phyloP scores from a whole-genome alignment of 768 basidiomycete species.

The Artomyces pyxidatus region DNA sequence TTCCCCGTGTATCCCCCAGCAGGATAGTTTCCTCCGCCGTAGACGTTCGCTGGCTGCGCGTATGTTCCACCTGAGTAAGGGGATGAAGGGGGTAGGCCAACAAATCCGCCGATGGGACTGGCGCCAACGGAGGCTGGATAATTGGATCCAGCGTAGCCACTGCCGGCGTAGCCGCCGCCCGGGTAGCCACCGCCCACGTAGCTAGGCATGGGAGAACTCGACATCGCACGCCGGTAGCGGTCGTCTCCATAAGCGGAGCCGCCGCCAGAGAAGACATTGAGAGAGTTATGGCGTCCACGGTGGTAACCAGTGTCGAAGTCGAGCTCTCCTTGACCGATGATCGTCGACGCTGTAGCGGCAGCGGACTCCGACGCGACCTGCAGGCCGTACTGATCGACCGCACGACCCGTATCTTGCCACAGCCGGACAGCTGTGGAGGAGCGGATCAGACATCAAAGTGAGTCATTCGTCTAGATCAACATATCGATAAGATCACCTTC shows the following conservation, averaged over 20 bases:
- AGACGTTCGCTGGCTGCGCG: neutral
- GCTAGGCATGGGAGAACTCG: too few relatives aligned
- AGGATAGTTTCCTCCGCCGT: neutral
- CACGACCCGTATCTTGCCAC: constrained; percentile 40
- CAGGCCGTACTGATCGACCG: constrained; percentile 17
- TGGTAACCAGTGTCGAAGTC: neutral
- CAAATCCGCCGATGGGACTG: neutral
- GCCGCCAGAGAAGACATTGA: neutral
- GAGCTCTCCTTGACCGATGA: constrained; percentile 6
- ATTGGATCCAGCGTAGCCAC: too few relatives aligned
- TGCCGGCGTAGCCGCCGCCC: too few relatives aligned
- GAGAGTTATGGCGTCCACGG: constrained; percentile 6
- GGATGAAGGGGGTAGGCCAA: neutral
- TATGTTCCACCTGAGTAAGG: neutral
- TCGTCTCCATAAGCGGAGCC: neutral
- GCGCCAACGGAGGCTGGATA: neutral
- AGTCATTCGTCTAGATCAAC: too few relatives aligned
- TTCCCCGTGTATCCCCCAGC: neutral
- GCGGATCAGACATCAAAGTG: too few relatives aligned
- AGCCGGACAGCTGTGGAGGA: constrained; percentile 48
- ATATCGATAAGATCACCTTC: too few relatives aligned
- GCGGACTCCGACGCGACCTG: constrained; percentile 10
- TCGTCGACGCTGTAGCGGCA: constrained; percentile 8
- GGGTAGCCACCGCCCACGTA: too few relatives aligned
- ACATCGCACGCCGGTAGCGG: neutral